phyloP scores from a whole-genome alignment of 257 asterid species.

The Nicotiana attenuata region DNA sequence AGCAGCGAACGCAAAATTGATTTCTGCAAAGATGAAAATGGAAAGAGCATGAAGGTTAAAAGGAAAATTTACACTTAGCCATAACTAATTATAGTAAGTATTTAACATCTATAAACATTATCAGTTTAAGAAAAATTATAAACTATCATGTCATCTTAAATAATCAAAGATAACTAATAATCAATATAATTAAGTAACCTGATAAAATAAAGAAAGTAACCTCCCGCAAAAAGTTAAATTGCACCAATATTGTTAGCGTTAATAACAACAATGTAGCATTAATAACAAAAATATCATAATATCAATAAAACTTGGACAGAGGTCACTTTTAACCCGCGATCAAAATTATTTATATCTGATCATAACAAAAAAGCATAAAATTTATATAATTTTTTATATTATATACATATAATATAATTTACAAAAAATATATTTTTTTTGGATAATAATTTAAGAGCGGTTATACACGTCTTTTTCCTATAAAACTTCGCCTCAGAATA shows the following conservation, averaged over 20 bases:
- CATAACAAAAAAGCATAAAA: too few relatives aligned
- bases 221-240: background rate
- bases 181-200: background rate
- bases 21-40: slow-evolving; percentile 17
- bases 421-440: too few relatives aligned
- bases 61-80: background rate
- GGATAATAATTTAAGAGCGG: too few relatives aligned
- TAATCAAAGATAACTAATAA: background rate
- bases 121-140: background rate
- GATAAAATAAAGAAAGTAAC: background rate
- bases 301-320: background rate
- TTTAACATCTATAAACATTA: background rate
- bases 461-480: too few relatives aligned
- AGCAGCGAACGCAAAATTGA: slow-evolving; percentile 4
- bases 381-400: too few relatives aligned
- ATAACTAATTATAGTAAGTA: background rate
- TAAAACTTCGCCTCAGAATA: background rate
- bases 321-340: too few relatives aligned
- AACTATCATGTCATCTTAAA: background rate
- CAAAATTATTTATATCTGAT: too few relatives aligned
- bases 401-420: too few relatives aligned
- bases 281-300: background rate
- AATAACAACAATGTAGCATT: background rate
- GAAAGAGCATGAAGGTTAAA: background rate
- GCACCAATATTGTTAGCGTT: background rate